These are phyloP conservation scores for Sporothrix schenckii DNA, from an alignment of 2,329 filamentous ascomycete species.

Conservation along the genomic window DNA sequence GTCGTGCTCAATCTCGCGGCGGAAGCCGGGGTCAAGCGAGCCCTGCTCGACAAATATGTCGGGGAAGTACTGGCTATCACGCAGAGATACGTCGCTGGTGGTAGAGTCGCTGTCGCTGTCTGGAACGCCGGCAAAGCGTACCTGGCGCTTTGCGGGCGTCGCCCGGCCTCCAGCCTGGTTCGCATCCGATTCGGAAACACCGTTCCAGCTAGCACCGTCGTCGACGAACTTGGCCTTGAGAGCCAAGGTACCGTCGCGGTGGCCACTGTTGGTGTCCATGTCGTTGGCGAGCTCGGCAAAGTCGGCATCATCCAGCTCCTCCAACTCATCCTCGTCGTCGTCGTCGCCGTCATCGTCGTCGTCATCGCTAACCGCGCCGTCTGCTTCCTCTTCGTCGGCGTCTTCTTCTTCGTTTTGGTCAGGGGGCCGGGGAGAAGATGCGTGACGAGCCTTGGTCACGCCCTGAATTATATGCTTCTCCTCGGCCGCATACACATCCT, in stretches of 20 bases:
- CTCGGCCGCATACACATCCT: slow-evolving; percentile 76
- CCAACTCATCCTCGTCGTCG: slow-evolving; percentile 45
- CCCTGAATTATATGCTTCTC: slow-evolving; percentile 69
- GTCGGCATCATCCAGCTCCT: slow-evolving; percentile 43
- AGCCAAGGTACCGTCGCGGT: slow-evolving; percentile 44
- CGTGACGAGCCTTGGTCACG: slow-evolving; percentile 45
- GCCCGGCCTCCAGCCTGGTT: slow-evolving; percentile 25
- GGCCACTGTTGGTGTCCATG: slow-evolving; percentile 46
- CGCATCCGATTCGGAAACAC: slow-evolving; percentile 48
- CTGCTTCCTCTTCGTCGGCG: slow-evolving; percentile 45
- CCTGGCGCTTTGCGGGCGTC: slow-evolving; percentile 59
- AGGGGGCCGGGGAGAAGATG: slow-evolving; percentile 56
- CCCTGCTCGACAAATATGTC: slow-evolving; percentile 79
- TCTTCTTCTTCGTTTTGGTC: slow-evolving; percentile 47
- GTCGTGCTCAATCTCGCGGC: slow-evolving; percentile 71
- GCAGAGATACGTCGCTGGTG: slow-evolving; percentile 59
- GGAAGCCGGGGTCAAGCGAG: slow-evolving; percentile 70
- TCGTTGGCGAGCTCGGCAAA: slow-evolving; percentile 43
- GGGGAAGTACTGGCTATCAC: slow-evolving; percentile 68
- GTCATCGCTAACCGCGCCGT: slow-evolving; percentile 46
- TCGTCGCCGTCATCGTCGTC: slow-evolving; percentile 47
- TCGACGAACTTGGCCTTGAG: slow-evolving; percentile 52
- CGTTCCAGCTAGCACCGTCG: slow-evolving; percentile 51
- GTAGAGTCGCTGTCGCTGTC: slow-evolving; percentile 69
- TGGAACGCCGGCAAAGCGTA: slow-evolving; percentile 71